These are phyloP conservation scores for Metschnikowia colocasiae DNA, from an alignment of 805 yeast species.

Conservation along the genomic window DNA sequence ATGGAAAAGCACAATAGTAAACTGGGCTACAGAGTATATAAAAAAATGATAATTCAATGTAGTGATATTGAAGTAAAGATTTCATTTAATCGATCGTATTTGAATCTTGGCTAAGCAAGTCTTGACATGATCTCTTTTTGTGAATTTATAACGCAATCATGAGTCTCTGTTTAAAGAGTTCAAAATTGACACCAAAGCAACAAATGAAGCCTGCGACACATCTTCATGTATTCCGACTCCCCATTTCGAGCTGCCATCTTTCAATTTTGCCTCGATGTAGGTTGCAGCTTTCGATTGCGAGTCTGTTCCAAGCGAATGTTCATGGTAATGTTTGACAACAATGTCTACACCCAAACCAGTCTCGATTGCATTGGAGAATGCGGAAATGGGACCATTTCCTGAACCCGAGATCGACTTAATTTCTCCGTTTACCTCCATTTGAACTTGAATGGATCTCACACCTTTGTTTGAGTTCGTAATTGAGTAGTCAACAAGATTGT, in stretches of 20 bases:
- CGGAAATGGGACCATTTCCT: slow-evolving; percentile 84
- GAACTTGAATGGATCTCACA: slow-evolving; percentile 45
- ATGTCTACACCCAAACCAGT: slow-evolving; percentile 45
- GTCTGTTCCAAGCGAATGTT: slow-evolving; percentile 75
- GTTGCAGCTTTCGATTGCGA: slow-evolving; percentile 73
- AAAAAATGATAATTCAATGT: not conserved
- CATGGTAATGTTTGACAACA: slow-evolving; percentile 68
- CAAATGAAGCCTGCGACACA: slow-evolving; percentile 79
- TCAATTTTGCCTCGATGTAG: slow-evolving; percentile 42
- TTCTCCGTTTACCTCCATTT: slow-evolving; percentile 40
- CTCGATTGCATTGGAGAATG: slow-evolving; percentile 47
- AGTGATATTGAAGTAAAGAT: not conserved
- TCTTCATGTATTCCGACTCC: slow-evolving; percentile 93
- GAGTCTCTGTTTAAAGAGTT: slow-evolving; percentile 39
- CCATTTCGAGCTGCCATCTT: slow-evolving; percentile 47
- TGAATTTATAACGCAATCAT: not conserved
- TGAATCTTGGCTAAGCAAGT: not conserved
- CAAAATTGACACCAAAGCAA: slow-evolving; percentile 61
- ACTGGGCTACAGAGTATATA: not conserved
- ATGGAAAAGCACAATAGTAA: not conserved
- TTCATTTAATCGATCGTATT: not conserved
- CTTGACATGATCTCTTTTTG: not conserved
- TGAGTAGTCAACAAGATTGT: slow-evolving; percentile 46
- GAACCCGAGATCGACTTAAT: slow-evolving; percentile 44
- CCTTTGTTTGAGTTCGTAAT: slow-evolving; percentile 37